Evolutionary conservation across 495 filamentous ascomycete species (phyloP).

Genomic region (Aspergillus haitiensis): DNA sequence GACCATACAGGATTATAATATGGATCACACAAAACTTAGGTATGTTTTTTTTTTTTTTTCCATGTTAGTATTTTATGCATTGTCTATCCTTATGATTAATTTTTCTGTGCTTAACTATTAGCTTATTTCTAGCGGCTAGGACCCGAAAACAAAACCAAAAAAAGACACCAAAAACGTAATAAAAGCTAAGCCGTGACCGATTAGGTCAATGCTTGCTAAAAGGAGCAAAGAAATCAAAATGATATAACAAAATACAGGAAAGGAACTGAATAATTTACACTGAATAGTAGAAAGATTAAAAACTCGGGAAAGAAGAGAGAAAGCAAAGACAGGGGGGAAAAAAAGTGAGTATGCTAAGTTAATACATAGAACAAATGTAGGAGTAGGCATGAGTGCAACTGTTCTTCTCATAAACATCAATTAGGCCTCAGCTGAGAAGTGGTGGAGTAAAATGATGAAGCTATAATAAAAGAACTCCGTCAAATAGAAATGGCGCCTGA

Average conservation of each 20-base stretch:
- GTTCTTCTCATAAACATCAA: no score
- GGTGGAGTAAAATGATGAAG: no score
- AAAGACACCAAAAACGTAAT: no score
- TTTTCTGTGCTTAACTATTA: no score
- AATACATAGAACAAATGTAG: no score
- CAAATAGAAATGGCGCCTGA: no score
- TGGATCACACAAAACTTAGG: background rate
- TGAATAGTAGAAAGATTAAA: conserved; percentile 9
- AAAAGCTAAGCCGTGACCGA: background rate
- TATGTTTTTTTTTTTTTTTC: background rate
- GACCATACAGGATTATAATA: conserved; percentile 13
- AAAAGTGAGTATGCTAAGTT: background rate
- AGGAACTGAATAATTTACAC: conserved; percentile 23
- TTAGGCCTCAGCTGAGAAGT: no score
- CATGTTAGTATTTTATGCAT: background rate
- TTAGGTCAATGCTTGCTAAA: background rate
- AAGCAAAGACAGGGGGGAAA: background rate
- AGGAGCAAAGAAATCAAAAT: conserved; percentile 1
- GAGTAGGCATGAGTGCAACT: no score
- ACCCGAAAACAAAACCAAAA: no score
- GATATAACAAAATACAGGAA: conserved; percentile 5
- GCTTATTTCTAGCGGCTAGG: no score
- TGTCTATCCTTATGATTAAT: background rate
- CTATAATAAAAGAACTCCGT: no score
- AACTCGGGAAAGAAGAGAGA: conserved; percentile 1